Evolutionary conservation across 306 rosid genomes (phyloP), one percentile per base, ranked within the genome.

Genomic region (Pyrus communis): DNA sequence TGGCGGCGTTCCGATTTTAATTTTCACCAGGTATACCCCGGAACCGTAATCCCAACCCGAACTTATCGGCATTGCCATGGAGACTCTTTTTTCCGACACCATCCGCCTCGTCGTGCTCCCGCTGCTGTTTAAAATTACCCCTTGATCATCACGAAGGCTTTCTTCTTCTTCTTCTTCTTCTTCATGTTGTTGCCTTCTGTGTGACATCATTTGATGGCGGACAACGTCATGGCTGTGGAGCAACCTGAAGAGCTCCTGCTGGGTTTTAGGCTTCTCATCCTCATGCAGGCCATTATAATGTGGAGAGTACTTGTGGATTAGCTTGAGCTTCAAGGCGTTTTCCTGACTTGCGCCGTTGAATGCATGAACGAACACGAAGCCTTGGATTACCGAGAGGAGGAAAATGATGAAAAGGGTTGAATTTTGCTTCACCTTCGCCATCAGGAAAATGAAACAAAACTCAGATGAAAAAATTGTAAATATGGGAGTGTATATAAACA

Each of bases 21-120:
- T 83, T 7, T 84, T 62, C 3, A 86, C 93, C 43, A 95, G 86
- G 66, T 92, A 95, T 83, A 85, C 85, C 0, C 97, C 97, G 17
- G 33, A 30, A 0, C 86, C 89, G 55, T 27, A 80, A 40, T 92
- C 98, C 0, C 87, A 76, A 0, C 91, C 98, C 0, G 90, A 31
- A 3, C 49, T 83, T 75, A 90, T 75, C 17, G 86, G 84, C 87
- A 94, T 63, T 75, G 74, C 55, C 2, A 86, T 38, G 0, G 85
- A 74, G 1, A 77, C 28, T 4, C 63, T 17, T 28, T 61, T 55
- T 18, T 83, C 62, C 4, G 5, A 3, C 11, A 83, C 63, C 4
- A 40, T 82, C n/a, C 93, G 35, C 67, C 73, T 40, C 27, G 10
- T 18, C 64, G 88, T 11, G 45, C 3, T 64, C 11, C 69, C 6